A percentile compares a stretch with the other conserved stretches of the same genome.
These are phyloP conservation scores for Physcomitrium patens DNA, from an alignment of 225 moss, liverwort and hornwort genomes.

Conservation along the genomic window DNA sequence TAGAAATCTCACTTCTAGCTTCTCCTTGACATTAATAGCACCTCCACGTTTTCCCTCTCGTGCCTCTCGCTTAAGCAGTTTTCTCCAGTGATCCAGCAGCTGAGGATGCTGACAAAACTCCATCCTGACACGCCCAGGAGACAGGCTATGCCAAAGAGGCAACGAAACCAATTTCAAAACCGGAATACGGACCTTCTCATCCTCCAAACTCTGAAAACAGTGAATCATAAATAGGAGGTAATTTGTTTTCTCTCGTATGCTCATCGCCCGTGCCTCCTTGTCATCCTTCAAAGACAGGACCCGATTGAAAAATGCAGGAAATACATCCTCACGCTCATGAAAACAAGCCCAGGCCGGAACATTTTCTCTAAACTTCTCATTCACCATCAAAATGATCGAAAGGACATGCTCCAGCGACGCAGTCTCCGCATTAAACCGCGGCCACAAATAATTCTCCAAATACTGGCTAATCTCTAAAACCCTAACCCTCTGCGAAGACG, in stretches of 20 bases:
- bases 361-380: slow-evolving; percentile 98
- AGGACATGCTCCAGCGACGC: slow-evolving; percentile 91
- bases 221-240: slow-evolving; percentile 98
- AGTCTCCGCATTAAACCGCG: slow-evolving; percentile 73
- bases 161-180: slow-evolving; percentile 81
- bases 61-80: slow-evolving; percentile 77
- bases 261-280: slow-evolving; percentile 57
- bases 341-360: slow-evolving; percentile 98
- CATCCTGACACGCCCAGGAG: slow-evolving; percentile 82
- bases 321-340: slow-evolving; percentile 86
- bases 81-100: slow-evolving; percentile 82
- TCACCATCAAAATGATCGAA: slow-evolving; percentile 96
- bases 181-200: slow-evolving; percentile 90
- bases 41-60: slow-evolving; percentile 63
- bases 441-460: slow-evolving; percentile 96
- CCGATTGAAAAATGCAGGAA: slow-evolving; percentile 82
- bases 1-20: slow-evolving; percentile 87
- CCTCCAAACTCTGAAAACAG: slow-evolving; percentile 98
- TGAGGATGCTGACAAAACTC: slow-evolving; percentile 86
- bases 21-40: slow-evolving; percentile 57
- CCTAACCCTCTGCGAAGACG: slow-evolving; percentile 86
- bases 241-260: slow-evolving; percentile 82
- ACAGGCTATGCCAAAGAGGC: slow-evolving; percentile 93
- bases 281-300: slow-evolving; percentile 86
- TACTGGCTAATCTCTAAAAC: slow-evolving; percentile 97